These are phyloP conservation scores for Liquidambar formosana DNA, from an alignment of 164 flowering plant species.

Conservation along the genomic window DNA sequence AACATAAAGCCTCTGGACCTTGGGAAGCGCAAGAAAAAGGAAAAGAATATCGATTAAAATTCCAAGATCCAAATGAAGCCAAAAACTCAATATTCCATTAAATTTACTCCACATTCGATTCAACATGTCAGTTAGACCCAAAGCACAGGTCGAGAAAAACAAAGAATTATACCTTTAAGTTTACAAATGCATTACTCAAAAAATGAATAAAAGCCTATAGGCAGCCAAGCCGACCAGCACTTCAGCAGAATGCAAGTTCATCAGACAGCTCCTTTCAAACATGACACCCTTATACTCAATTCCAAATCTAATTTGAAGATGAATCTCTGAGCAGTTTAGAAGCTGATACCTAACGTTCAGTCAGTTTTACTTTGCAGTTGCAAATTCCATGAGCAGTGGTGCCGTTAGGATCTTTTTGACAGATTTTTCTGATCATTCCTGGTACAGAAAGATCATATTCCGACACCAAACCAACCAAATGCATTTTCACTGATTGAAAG, in stretches of 20 bases:
- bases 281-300: neutral
- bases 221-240: neutral
- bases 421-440: neutral
- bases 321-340: neutral
- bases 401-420: neutral
- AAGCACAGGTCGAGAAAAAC: neutral
- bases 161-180: slow-evolving; percentile 1
- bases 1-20: too few relatives aligned
- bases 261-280: neutral
- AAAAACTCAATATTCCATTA: neutral
- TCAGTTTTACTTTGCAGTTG: neutral
- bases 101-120: neutral
- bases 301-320: neutral
- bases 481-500: neutral
- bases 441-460: neutral
- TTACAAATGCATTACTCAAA: neutral
- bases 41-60: too few relatives aligned
- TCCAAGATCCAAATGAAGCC: neutral
- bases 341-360: neutral
- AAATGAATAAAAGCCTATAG: neutral
- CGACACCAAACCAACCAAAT: neutral
- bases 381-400: neutral
- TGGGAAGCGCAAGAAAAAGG: too few relatives aligned
- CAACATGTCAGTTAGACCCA: neutral
- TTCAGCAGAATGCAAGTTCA: neutral